phyloP scores from a whole-genome alignment of 257 asterid genomes.

The Solanum stenotomum region DNA sequence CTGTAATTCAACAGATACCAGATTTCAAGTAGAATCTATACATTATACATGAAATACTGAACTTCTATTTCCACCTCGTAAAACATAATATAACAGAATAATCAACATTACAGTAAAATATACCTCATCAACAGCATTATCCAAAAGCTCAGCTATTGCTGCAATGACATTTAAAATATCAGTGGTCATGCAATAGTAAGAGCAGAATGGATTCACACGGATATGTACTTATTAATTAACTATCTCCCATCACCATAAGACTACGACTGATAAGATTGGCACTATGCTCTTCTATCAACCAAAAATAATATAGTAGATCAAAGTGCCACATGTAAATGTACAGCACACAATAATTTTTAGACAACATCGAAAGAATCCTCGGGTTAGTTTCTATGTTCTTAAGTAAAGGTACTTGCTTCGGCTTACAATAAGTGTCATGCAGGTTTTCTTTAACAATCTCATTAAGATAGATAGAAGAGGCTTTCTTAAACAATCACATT shows the following conservation, averaged over 20 bases:
- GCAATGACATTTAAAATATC: slow-evolving; percentile 15
- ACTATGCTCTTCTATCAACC: background rate
- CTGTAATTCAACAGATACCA: background rate
- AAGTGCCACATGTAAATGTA: background rate
- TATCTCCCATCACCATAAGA: background rate
- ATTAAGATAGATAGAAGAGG: background rate
- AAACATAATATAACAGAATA: background rate
- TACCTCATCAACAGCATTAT: slow-evolving; percentile 97
- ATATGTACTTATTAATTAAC: background rate
- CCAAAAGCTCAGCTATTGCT: slow-evolving; percentile 95
- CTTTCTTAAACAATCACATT: background rate
- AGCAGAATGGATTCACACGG: background rate
- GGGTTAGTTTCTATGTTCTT: background rate
- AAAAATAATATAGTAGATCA: background rate
- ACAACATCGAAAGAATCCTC: background rate
- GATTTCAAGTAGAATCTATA: background rate
- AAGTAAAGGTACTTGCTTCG: background rate
- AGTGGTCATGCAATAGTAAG: background rate
- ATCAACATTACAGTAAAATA: slow-evolving; percentile 10
- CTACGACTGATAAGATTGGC: background rate
- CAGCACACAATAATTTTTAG: background rate
- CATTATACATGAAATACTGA: background rate
- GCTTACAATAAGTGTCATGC: background rate
- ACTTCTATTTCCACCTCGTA: background rate
- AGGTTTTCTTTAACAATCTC: background rate